Conservation (phyloP, 2,329 filamentous ascomycete species). For the Pseudogymnoascus sp. region DNA sequence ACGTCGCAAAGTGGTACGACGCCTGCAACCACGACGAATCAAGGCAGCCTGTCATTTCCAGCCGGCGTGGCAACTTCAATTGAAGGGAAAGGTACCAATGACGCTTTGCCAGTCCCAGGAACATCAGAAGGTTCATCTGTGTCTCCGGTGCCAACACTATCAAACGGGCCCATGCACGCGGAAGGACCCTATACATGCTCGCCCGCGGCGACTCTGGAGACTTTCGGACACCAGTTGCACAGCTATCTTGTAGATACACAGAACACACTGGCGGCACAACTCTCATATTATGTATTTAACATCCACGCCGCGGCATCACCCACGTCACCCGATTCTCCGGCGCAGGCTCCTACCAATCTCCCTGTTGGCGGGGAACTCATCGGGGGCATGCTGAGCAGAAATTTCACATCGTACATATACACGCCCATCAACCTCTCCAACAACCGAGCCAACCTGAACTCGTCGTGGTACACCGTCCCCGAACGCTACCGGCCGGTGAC, state of each 20-base stretch:
- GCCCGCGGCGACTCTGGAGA: conserved; percentile 38
- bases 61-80: not conserved
- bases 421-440: conserved; percentile 38
- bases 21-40: conserved; percentile 5
- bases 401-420: conserved; percentile 44
- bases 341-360: conserved; percentile 33
- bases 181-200: conserved; percentile 50
- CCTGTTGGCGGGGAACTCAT: conserved; percentile 37
- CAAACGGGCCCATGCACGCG: conserved; percentile 29
- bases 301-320: conserved; percentile 45
- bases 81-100: not conserved
- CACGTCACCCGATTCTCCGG: conserved; percentile 34
- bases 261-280: conserved; percentile 44
- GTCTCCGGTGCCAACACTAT: not conserved
- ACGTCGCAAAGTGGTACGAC: not conserved
- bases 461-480: conserved; percentile 44
- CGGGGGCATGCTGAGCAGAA: conserved; percentile 37
- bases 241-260: conserved; percentile 45
- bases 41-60: not conserved
- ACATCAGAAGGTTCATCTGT: not conserved
- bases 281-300: conserved; percentile 47
- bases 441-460: conserved; percentile 48
- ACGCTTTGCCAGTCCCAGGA: not conserved
- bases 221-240: conserved; percentile 41
- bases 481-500: conserved; percentile 36